A percentile compares a stretch with the other conserved stretches of the same genome.
Conservation (phyloP, 495 filamentous ascomycete species). For the Apodospora peruviana region DNA sequence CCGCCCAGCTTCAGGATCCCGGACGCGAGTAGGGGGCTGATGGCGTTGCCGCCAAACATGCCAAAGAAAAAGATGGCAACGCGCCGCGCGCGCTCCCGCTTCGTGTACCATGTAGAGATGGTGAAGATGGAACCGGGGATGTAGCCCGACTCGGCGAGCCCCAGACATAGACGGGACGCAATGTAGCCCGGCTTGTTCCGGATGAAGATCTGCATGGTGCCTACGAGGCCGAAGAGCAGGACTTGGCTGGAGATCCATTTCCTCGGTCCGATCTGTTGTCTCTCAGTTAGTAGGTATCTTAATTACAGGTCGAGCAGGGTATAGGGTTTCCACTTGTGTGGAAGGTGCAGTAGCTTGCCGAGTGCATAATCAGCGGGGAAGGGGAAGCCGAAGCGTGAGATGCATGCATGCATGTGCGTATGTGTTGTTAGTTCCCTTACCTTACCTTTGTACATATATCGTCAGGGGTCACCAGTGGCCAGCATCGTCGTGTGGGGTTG, state of each 20-base stretch:
- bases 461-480: too few relatives aligned
- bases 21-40: conserved; percentile 45
- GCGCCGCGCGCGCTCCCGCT: conserved; percentile 29
- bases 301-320: neutral
- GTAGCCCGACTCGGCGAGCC: conserved; percentile 35
- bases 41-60: conserved; percentile 20
- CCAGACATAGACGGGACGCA: conserved; percentile 33
- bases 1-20: conserved; percentile 44
- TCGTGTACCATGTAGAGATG: conserved; percentile 21
- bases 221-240: conserved; percentile 44
- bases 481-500: too few relatives aligned
- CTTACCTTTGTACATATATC: too few relatives aligned
- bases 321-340: neutral
- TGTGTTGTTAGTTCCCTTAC: too few relatives aligned
- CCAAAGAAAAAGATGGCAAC: conserved; percentile 51
- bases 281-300: neutral
- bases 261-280: conserved; percentile 42
- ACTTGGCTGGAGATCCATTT: conserved; percentile 46
- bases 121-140: conserved; percentile 26
- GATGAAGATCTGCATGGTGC: conserved; percentile 46
- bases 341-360: too few relatives aligned
- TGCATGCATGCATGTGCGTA: too few relatives aligned
- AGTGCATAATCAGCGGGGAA: too few relatives aligned
- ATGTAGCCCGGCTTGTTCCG: conserved; percentile 29
- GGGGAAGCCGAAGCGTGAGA: too few relatives aligned